A percentile compares a stretch with the other conserved stretches of the same genome.
Evolutionary conservation across 2,329 filamentous ascomycete genomes (phyloP).

Genomic region (Penicillium sp.): DNA sequence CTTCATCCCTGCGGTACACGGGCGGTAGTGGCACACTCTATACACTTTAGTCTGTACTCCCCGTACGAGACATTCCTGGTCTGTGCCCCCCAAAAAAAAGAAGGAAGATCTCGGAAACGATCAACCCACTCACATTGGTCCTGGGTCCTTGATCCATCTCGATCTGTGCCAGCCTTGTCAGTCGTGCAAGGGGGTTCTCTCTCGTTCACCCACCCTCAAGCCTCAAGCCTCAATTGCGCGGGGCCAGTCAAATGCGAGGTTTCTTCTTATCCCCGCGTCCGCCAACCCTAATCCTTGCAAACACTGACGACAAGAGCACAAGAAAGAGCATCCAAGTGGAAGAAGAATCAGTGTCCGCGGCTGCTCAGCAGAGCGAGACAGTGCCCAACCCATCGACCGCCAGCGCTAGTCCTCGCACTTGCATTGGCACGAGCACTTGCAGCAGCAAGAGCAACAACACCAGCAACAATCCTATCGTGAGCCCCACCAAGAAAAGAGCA

Average conservation of each 20-base stretch:
- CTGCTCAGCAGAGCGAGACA: background rate
- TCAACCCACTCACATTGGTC: no score
- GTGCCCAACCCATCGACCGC: no score
- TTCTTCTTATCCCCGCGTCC: conserved; percentile 1
- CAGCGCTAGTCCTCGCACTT: no score
- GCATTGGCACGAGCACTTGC: no score
- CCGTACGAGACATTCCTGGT: no score
- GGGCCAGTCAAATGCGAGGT: conserved; percentile 2
- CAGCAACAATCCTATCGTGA: background rate
- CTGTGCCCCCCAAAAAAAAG: background rate
- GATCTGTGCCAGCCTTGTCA: no score
- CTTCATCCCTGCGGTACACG: no score
- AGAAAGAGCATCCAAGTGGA: background rate
- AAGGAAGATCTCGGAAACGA: background rate
- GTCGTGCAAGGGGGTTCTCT: no score
- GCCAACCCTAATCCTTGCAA: background rate
- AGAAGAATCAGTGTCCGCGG: background rate
- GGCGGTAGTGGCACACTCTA: no score
- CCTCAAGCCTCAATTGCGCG: background rate
- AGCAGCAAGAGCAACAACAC: background rate
- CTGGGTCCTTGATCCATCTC: no score
- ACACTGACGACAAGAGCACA: background rate
- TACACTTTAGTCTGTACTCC: no score
- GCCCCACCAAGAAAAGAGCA: background rate
- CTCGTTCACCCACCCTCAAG: background rate